Conservation (phyloP, 129 eudicot genomes). For the Apium graveolens region DNA sequence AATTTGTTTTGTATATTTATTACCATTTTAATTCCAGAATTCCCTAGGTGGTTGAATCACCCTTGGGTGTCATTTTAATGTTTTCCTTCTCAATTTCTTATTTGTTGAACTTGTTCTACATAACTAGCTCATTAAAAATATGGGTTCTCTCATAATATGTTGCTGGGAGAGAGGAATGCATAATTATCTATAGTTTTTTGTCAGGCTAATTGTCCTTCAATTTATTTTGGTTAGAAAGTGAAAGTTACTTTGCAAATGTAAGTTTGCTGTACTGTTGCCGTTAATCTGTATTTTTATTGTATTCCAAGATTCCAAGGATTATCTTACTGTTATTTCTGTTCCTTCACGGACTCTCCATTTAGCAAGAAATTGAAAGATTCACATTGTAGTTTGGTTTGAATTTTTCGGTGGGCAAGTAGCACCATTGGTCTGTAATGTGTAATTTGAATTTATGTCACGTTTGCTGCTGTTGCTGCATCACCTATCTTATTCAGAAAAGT, state of each 20-base stretch:
- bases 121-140: not conserved
- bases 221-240: not conserved
- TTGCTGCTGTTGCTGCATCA: not conserved
- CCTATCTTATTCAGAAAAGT: not conserved
- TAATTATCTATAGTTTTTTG: not conserved
- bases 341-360: not conserved
- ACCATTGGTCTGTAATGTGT: not conserved
- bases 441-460: not conserved
- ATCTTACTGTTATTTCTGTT: not conserved
- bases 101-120: not conserved
- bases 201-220: too few species aligned
- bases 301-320: not conserved
- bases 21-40: not conserved
- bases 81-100: not conserved
- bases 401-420: not conserved
- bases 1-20: not conserved
- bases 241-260: not conserved
- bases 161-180: not conserved
- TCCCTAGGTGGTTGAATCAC: not conserved
- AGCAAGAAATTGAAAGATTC: not conserved
- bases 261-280: not conserved
- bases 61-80: not conserved
- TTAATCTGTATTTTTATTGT: not conserved
- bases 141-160: not conserved
- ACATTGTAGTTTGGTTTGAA: not conserved